Evolutionary conservation across 2,329 filamentous ascomycete species (phyloP).

Genomic region (Hymenoscyphus scutula): DNA sequence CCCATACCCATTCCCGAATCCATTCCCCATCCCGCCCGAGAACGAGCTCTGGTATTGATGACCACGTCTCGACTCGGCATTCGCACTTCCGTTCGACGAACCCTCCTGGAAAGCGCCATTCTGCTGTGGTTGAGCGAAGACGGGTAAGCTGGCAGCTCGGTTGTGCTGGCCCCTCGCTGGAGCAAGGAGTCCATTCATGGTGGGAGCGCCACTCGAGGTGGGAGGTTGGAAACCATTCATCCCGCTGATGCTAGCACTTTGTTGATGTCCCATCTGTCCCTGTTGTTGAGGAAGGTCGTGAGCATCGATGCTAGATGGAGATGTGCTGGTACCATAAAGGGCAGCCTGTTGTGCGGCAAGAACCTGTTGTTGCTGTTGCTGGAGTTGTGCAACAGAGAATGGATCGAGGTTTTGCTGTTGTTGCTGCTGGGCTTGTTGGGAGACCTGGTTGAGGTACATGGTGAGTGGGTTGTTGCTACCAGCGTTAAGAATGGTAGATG

Average conservation of each 20-base stretch:
- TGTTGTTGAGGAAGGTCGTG: slow-evolving; percentile 61
- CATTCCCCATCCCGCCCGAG: slow-evolving; percentile 33
- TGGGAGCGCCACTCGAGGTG: slow-evolving; percentile 57
- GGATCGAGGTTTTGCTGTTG: slow-evolving; percentile 51
- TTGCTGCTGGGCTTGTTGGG: slow-evolving; percentile 68
- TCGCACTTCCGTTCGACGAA: slow-evolving; percentile 35
- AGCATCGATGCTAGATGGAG: slow-evolving; percentile 54
- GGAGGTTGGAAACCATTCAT: slow-evolving; percentile 49
- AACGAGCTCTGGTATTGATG: slow-evolving; percentile 67
- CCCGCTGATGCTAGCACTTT: slow-evolving; percentile 65
- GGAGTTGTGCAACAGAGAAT: slow-evolving; percentile 40
- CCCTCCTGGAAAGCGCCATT: slow-evolving; percentile 31
- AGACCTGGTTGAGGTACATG: slow-evolving; percentile 85
- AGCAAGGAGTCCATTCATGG: slow-evolving; percentile 73
- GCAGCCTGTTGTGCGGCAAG: slow-evolving; percentile 75
- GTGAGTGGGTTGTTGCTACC: slow-evolving; percentile 84
- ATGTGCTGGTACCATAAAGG: slow-evolving; percentile 71
- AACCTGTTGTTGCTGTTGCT: slow-evolving; percentile 68
- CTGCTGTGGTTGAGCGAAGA: slow-evolving; percentile 58
- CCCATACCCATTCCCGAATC: slow-evolving; percentile 43
- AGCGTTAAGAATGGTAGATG: slow-evolving; percentile 74
- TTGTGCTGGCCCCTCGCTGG: slow-evolving; percentile 63
- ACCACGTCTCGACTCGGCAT: slow-evolving; percentile 51
- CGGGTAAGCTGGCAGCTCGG: slow-evolving; percentile 82
- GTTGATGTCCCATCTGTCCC: slow-evolving; percentile 59